phyloP scores from a whole-genome alignment of 768 basidiomycete species.

The Kwoniella sp. region DNA sequence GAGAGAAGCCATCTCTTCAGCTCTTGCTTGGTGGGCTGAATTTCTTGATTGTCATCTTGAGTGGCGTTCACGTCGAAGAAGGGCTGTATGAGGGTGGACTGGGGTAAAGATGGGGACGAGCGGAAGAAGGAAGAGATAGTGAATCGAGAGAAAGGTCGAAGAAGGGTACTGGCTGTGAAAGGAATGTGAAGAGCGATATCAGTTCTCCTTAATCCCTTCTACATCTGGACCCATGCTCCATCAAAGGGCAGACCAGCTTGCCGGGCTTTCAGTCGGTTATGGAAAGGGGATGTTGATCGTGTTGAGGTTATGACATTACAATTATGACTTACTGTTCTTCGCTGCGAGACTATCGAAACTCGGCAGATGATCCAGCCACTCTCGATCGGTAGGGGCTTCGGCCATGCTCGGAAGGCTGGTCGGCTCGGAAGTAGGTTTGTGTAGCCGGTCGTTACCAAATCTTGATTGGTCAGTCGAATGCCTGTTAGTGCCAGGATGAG shows the following conservation, averaged over 20 bases:
- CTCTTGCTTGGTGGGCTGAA: not conserved
- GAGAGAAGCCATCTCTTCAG: slow-evolving; percentile 9
- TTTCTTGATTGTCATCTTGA: not conserved
- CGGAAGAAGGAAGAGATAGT: slow-evolving; percentile 12
- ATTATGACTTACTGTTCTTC: slow-evolving; percentile 15
- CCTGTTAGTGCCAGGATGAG: too few species aligned
- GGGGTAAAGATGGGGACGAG: not conserved
- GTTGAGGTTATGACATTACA: too few species aligned
- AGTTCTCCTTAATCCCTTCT: too few species aligned
- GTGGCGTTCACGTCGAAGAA: not conserved
- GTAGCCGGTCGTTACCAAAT: too few species aligned
- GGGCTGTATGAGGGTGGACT: not conserved
- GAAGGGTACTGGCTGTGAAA: slow-evolving; percentile 4
- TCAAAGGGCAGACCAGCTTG: too few species aligned
- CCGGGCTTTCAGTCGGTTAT: too few species aligned
- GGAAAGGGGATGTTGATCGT: too few species aligned
- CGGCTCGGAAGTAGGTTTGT: too few species aligned
- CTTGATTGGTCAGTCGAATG: too few species aligned
- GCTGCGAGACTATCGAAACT: slow-evolving; percentile 8
- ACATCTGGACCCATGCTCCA: too few species aligned
- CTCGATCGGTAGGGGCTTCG: not conserved
- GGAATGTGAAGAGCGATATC: not conserved
- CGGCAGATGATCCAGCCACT: slow-evolving; percentile 3
- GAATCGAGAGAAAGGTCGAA: slow-evolving; percentile 12
- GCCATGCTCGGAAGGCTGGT: too few species aligned